Conservation (phyloP, 2,329 filamentous ascomycete species). For the Xylariaceae sp. region DNA sequence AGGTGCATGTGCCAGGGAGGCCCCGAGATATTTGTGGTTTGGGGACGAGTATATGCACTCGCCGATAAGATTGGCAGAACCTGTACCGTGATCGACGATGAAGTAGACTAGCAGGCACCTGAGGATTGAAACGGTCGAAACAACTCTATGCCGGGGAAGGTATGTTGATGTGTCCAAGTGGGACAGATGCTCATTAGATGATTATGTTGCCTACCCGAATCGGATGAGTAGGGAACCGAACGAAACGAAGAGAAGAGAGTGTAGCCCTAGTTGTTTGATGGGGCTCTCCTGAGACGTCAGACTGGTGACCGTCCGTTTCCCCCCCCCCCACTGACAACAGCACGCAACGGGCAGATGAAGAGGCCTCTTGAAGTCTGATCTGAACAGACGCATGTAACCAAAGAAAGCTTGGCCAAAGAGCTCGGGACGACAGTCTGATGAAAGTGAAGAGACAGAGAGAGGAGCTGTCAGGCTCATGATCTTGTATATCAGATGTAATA, state of each 20-base stretch:
- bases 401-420: too few relatives aligned
- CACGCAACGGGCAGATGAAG: constrained; percentile 3
- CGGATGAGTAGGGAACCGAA: constrained; percentile 13
- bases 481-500: too few relatives aligned
- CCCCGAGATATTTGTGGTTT: constrained; percentile 20
- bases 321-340: constrained; percentile 7
- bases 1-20: constrained; percentile 2
- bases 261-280: constrained; percentile 16
- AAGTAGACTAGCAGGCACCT: constrained; percentile 32
- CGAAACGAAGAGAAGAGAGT: constrained; percentile 9
- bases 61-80: constrained; percentile 26
- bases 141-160: constrained; percentile 17
- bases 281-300: constrained; percentile 20
- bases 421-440: too few relatives aligned
- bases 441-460: too few relatives aligned
- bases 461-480: too few relatives aligned
- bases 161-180: constrained; percentile 5
- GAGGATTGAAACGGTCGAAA: constrained; percentile 38
- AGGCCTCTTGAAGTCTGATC: too few relatives aligned
- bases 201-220: constrained; percentile 15
- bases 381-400: too few relatives aligned
- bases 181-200: constrained; percentile 9
- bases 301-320: constrained; percentile 19
- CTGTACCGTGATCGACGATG: constrained; percentile 35
- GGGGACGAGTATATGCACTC: constrained; percentile 5